These are phyloP conservation scores for Boletales sp. DNA, from an alignment of 768 basidiomycete species.

Conservation along the genomic window DNA sequence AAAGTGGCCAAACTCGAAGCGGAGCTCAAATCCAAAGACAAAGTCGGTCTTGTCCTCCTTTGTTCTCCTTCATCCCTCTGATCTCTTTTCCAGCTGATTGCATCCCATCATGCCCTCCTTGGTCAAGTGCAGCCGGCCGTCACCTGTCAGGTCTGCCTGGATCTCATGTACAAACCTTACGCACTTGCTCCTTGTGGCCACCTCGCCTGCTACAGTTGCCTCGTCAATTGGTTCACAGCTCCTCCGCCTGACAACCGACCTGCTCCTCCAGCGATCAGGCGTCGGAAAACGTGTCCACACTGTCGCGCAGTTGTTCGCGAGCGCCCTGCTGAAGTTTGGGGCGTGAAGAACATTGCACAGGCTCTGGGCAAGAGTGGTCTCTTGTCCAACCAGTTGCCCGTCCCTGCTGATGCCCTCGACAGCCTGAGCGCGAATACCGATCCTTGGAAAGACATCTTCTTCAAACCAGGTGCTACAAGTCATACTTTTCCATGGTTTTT, in stretches of 20 bases:
- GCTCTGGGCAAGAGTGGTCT: conserved; percentile 53
- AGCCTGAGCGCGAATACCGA: conserved; percentile 35
- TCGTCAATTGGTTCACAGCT: conserved; percentile 73
- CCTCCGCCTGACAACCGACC: conserved; percentile 28
- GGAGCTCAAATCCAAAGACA: conserved; percentile 39
- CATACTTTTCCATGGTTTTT: conserved; percentile 23
- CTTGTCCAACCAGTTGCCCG: conserved; percentile 24
- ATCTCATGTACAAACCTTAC: conserved; percentile 68
- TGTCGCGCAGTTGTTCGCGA: conserved; percentile 43
- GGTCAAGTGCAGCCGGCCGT: conserved; percentile 56
- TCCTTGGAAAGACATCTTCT: conserved; percentile 69
- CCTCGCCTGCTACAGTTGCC: conserved; percentile 65
- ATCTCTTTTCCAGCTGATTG: conserved; percentile 38
- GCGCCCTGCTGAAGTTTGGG: conserved; percentile 46
- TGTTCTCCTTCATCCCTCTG: background rate
- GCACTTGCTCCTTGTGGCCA: conserved; percentile 77
- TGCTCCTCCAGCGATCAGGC: conserved; percentile 26
- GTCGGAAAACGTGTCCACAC: conserved; percentile 43
- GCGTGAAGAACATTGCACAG: conserved; percentile 44
- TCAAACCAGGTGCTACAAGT: conserved; percentile 9
- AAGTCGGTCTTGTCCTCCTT: conserved; percentile 28
- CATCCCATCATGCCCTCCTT: conserved; percentile 52
- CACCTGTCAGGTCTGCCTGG: conserved; percentile 78
- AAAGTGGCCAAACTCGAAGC: conserved; percentile 40
- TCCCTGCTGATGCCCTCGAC: conserved; percentile 25